Base-by-base conservation (phyloP, 2,329 filamentous ascomycete genomes). In the Rutstroemia sp. region DNA sequence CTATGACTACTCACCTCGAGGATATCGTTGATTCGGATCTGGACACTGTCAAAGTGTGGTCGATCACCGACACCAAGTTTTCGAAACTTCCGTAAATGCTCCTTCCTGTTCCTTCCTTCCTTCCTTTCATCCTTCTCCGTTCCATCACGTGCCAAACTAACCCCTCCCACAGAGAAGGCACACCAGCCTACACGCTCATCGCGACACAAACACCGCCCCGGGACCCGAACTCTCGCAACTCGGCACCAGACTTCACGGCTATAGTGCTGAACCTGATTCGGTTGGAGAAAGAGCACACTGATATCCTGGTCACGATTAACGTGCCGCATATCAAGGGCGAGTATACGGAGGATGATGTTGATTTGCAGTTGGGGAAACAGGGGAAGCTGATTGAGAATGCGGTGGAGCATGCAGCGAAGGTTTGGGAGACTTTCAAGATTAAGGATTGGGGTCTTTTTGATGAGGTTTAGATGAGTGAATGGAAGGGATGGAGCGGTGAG, bases 291-390 rank as follows among this genome's bases (percentile, higher is more conserved):
- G 79, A 91, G 68, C 77, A 77, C 57, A 92, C 92, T 1, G 92
- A 97, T 71, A 74, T 97, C 41, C 75, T 96, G 48, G 83, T 96
- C 60, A 88, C 88, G 42, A 82, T 96, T 68, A 96, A 96, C 72
- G 88, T 95, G 49, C 92, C 92, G 27, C 87, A 94, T 68, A 86
- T 90, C 63, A 79, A 82, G 64, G 85, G 86, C 60, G 82, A 88
- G 70, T 90, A 90, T 69, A 77, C 85, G 65, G 81, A 85, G 70
- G 85, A 86, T 8, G 85, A 90, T 34, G 82, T 92, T 16, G 82
- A 89, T 67, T 72, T 85, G 56, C 78, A 83, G 67, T 72, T 83
- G 56, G 84, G 84, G 16, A 84, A 80, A 68, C 79, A 80, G 66
- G 87, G 85, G 4, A 79, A 82, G 70, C 73, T 88, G 61, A 85